Conservation (phyloP, 1,139 yeast genomes). For the Yamadazyma friedrichii region DNA sequence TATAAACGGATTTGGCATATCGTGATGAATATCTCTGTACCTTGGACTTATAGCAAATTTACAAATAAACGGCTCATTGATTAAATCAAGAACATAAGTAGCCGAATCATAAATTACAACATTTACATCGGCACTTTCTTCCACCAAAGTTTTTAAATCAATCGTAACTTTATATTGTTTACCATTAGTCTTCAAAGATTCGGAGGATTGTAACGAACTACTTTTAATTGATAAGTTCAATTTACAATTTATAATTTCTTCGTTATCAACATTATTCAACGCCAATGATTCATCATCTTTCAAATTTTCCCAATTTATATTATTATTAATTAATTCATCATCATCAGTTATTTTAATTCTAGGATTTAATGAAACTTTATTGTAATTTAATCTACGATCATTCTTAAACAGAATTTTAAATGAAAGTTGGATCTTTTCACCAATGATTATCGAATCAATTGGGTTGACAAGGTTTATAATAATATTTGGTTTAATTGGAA, state of each 20-base stretch:
- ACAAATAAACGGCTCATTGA: constrained; percentile 36
- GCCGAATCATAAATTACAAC: constrained; percentile 27
- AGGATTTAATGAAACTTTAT: constrained; percentile 21
- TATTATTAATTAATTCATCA: constrained; percentile 21
- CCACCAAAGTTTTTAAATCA: constrained; percentile 26
- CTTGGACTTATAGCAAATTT: constrained; percentile 39
- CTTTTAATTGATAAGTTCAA: constrained; percentile 27
- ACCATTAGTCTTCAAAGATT: constrained; percentile 9
- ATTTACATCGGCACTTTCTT: constrained; percentile 16
- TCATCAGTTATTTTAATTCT: constrained; percentile 18
- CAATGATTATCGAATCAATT: constrained; percentile 21
- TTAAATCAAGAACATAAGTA: constrained; percentile 27
- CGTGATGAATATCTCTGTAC: constrained; percentile 22
- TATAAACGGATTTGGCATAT: constrained; percentile 47
- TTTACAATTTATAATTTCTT: constrained; percentile 3
- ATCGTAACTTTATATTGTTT: constrained; percentile 16
- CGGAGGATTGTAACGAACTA: constrained; percentile 14
- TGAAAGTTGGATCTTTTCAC: constrained; percentile 27
- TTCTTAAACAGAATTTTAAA: constrained; percentile 21
- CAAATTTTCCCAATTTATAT: constrained; percentile 34
- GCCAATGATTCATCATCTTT: constrained; percentile 44
- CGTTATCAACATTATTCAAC: constrained; percentile 17
- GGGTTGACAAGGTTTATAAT: constrained; percentile 11
- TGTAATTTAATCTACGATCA: constrained; percentile 19
- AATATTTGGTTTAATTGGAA: constrained; percentile 25